phyloP scores from a whole-genome alignment of 441 rosid species.

The Bocquillonia castaneifolia region DNA sequence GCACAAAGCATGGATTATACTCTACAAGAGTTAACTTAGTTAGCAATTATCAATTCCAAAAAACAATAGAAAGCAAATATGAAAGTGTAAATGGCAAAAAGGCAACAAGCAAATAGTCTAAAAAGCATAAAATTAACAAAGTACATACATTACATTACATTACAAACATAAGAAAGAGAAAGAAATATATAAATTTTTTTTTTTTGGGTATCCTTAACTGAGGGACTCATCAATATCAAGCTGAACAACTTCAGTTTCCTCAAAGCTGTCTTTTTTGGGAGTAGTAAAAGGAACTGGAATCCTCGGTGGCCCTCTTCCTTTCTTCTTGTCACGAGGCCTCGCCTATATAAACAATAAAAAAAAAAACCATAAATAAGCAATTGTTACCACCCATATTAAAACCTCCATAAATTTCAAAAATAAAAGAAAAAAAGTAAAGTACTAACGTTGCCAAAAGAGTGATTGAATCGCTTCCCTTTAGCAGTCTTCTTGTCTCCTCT shows the following conservation, averaged over 20 bases:
- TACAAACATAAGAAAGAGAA: conserved; percentile 21
- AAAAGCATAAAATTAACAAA: too few species aligned
- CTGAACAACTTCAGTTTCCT: conserved; percentile 47
- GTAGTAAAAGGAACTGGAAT: conserved; percentile 66
- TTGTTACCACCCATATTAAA: not conserved
- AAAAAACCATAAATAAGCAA: not conserved
- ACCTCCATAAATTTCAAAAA: not conserved
- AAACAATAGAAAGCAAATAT: too few species aligned
- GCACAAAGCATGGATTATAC: too few species aligned
- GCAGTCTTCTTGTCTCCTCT: conserved; percentile 77
- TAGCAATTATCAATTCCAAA: too few species aligned
- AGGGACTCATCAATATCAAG: conserved; percentile 72
- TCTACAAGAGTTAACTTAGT: too few species aligned
- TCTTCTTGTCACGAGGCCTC: conserved; percentile 79
- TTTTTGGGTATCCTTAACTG: conserved; percentile 33
- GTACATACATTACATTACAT: too few species aligned
- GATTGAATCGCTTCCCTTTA: conserved; percentile 80
- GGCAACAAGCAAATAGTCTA: too few species aligned
- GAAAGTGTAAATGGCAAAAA: too few species aligned
- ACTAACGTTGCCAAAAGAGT: conserved; percentile 76
- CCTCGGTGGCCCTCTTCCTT: conserved; percentile 78
- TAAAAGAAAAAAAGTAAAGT: not conserved
- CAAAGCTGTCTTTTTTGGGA: conserved; percentile 53
- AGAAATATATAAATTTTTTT: too few species aligned
- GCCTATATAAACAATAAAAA: conserved; percentile 33